These are phyloP conservation scores for Macrophomina tecta DNA, from an alignment of 2,329 filamentous ascomycete species.

Conservation along the genomic window DNA sequence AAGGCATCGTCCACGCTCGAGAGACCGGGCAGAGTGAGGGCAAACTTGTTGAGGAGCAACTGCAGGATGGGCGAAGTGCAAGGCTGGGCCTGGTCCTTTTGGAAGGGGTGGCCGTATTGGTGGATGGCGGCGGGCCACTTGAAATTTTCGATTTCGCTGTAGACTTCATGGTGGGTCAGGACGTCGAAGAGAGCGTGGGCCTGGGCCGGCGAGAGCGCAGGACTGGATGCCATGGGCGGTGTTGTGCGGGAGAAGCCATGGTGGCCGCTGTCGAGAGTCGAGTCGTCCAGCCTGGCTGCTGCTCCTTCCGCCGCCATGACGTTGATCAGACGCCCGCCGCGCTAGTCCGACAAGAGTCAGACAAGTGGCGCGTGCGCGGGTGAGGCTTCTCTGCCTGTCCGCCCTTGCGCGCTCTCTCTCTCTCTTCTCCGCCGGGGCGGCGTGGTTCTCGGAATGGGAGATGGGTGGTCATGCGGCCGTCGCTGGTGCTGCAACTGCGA, in stretches of 20 bases:
- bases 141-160: conserved; percentile 74
- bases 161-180: conserved; percentile 60
- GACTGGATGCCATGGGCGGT: conserved; percentile 8
- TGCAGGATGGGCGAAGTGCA: conserved; percentile 70
- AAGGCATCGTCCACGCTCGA: conserved; percentile 61
- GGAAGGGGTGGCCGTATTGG: conserved; percentile 75
- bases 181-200: conserved; percentile 61
- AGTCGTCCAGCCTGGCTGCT: not conserved
- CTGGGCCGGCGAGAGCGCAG: conserved; percentile 51
- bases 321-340: not conserved
- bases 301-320: conserved; percentile 11
- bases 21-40: conserved; percentile 70
- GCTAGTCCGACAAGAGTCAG: conserved; percentile 16
- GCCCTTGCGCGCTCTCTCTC: too few relatives aligned
- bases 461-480: not conserved
- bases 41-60: conserved; percentile 68
- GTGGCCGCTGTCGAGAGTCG: not conserved
- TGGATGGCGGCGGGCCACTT: conserved; percentile 68
- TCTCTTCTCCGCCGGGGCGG: not conserved
- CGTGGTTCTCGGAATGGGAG: not conserved
- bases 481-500: too few relatives aligned
- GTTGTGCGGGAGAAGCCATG: not conserved
- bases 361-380: conserved; percentile 4
- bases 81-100: conserved; percentile 50
- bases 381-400: not conserved